Conservation (phyloP, 2,329 filamentous ascomycete genomes). For the Nothophoma quercina region DNA sequence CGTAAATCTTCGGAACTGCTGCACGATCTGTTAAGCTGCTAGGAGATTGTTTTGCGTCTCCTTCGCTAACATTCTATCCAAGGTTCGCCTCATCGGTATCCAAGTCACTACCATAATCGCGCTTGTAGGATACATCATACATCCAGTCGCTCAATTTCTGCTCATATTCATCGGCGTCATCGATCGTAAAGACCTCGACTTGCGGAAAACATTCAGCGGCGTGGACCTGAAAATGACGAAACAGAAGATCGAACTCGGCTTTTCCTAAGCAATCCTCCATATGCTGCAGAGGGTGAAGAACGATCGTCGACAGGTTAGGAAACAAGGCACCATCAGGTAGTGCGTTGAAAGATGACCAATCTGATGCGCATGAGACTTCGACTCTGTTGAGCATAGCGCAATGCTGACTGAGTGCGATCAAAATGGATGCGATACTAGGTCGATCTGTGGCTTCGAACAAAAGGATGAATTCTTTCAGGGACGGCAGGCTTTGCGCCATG, state of each 20-base stretch:
- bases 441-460: background rate
- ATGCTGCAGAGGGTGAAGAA: background rate
- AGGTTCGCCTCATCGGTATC: background rate
- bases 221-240: background rate
- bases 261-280: background rate
- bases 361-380: background rate
- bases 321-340: background rate
- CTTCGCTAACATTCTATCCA: too few relatives aligned
- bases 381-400: background rate
- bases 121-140: background rate
- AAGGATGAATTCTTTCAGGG: background rate
- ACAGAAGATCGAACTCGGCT: background rate
- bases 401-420: background rate
- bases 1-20: too few relatives aligned
- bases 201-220: background rate
- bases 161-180: background rate
- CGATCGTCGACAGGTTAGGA: background rate
- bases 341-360: background rate
- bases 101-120: background rate
- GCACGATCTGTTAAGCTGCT: background rate
- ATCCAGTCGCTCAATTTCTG: background rate
- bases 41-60: background rate
- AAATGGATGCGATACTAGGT: background rate
- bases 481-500: background rate
- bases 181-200: conserved; percentile 1